Evolutionary conservation across 441 rosid species (phyloP).

Genomic region (Erodium moschatum): DNA sequence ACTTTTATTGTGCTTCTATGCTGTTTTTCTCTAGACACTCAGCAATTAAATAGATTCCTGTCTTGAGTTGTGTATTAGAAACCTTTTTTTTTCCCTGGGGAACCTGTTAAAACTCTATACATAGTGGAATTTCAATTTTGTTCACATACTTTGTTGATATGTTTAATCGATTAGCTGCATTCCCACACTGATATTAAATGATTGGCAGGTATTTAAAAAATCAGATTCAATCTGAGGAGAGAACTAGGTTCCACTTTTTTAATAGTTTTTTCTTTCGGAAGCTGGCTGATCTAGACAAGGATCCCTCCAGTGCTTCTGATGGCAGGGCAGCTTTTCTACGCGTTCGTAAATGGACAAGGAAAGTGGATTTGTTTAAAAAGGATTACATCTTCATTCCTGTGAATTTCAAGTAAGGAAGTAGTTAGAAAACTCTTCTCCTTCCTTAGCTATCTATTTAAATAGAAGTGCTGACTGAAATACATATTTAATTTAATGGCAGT

Average conservation of each 20-base stretch:
- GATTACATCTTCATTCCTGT: conserved; percentile 87
- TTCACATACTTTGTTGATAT: conserved; percentile 5
- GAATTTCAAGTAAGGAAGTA: conserved; percentile 56
- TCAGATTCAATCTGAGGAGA: conserved; percentile 45
- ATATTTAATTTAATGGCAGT: conserved; percentile 35
- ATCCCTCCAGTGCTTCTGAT: conserved; percentile 44
- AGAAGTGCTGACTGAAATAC: conserved; percentile 24
- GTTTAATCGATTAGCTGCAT: conserved; percentile 16
- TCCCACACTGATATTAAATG: conserved; percentile 6
- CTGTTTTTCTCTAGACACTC: not conserved
- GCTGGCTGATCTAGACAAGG: conserved; percentile 77
- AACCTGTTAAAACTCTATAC: not conserved
- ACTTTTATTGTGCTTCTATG: not conserved
- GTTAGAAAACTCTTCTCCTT: conserved; percentile 8
- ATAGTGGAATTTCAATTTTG: conserved; percentile 5
- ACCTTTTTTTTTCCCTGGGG: not conserved
- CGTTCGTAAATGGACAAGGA: conserved; percentile 86
- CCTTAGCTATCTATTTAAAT: conserved; percentile 17
- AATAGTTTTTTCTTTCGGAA: conserved; percentile 88
- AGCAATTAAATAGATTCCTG: not conserved
- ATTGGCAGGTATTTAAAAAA: conserved; percentile 55
- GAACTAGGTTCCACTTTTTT: conserved; percentile 63
- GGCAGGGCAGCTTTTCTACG: conserved; percentile 72
- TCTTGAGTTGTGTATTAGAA: not conserved
- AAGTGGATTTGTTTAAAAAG: conserved; percentile 63